Evolutionary conservation across 2,329 filamentous ascomycete genomes (phyloP), one percentile per base, ranked within the genome.

Genomic region (Aspergillus tamarii): DNA sequence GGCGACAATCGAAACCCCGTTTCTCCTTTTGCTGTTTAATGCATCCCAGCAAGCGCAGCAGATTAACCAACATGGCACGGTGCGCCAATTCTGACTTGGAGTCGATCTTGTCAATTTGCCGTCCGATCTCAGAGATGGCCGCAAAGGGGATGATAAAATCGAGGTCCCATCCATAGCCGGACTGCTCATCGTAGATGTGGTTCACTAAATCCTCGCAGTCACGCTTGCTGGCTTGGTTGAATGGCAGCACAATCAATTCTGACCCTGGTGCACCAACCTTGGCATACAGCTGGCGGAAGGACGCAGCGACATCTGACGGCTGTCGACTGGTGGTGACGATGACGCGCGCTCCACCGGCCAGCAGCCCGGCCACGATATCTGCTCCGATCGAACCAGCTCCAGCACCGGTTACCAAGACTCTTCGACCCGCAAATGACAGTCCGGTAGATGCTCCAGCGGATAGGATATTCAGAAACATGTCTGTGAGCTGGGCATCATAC

Each of bases 181-280:
- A 41, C 39, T 95, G 12, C 99, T 90, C 67, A 95, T 90, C 94
- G 78, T 97, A 99, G 76, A 99, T 96, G 83, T 98, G 99, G 64
- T 97, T 87, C 59, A 99, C 85, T 9, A 99, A 85, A 54, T 93
- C 93, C 78, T 98, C 93, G 41, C 97, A 92, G 76, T 99, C 95
- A 79, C 98, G 94, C 83, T 97, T 96, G 84, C 94, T 98, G 67
- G 94, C 95, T 80, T 97, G 94, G 81, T 99, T 99, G 88, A 99
- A 99, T 56, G 96, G 95, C 60, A 98, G 95, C 60, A 99, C 95
- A 46, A 99, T 93, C 61, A 99, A 89, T 82, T 98, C 93, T 62
- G 96, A 98, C 68, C 95, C 95, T 68, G 92, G 91, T 65, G 93
- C 92, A 73, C 95, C 95, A 74, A 91, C 96, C 65, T 94, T 91